Evolutionary conservation across 1,284 basidiomycete species (phyloP), one percentile per base, ranked within the genome.

Genomic region (Malassezia brasiliensis): DNA sequence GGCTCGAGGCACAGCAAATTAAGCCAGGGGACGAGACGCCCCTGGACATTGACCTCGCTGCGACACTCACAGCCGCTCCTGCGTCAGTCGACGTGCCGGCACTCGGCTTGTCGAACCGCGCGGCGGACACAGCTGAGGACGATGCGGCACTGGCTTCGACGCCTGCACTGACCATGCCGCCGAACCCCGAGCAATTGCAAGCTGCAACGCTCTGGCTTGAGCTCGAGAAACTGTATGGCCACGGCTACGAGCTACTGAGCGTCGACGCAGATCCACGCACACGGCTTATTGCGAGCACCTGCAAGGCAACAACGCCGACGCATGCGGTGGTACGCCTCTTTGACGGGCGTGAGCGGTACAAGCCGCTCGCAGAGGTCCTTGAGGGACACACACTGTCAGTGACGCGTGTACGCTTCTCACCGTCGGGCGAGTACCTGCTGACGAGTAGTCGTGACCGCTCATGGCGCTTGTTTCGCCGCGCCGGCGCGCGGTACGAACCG

Each of bases 151-250:
- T 10, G 17, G 47, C 34, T 12, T 15, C 22, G 8, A 22, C 22
- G 14, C 39, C 28, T 31, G 14, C 32, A 5, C 47, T 52, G 28
- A 30, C 37, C 6, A 59, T 68, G n/a, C 75, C 80, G 10, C 80
- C 81, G 0, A 77, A 77, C 2, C 80, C 81, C 61, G 80, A 80
- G 52, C 77, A 80, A 75, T 80, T 98, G 0, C 84, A 87, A 0
- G 81, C 84, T 0, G 81, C 83, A 12, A 96, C 93, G 0, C 80
- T 98, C 0, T 99, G 94, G 94, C 93, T 93, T 0, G 94, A 98
- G 61, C 66, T 85, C 1, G 93, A 98, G 70, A 99, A 98, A 75
- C 79, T 99, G 2, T 99, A 96, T 74, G 94, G 93, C 1, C 94
- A 98, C 76, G 90, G 90, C 32, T 96, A 96, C 72, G 94, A 98